Evolutionary conservation across 2,329 filamentous ascomycete species (phyloP).

Genomic region (Xylariaceae sp.): DNA sequence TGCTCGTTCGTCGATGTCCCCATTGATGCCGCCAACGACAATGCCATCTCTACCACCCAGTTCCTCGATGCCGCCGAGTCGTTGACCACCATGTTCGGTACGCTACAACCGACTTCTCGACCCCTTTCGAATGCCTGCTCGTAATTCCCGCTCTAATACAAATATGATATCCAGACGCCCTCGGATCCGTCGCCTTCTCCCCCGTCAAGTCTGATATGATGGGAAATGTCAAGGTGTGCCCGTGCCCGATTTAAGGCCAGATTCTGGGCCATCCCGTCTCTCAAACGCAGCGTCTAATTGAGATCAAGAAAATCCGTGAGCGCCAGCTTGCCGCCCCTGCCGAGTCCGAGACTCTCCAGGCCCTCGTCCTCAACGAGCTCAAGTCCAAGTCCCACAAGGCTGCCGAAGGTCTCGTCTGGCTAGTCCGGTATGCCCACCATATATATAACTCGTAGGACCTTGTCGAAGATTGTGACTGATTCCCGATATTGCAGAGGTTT

Average conservation of each 20-base stretch:
- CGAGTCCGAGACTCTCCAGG: conserved; percentile 79
- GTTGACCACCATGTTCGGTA: conserved; percentile 81
- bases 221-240: conserved; percentile 78
- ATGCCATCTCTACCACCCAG: conserved; percentile 74
- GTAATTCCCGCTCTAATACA: conserved; percentile 4
- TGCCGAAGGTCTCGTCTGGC: conserved; percentile 86
- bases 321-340: conserved; percentile 71
- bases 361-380: conserved; percentile 79
- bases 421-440: conserved; percentile 61
- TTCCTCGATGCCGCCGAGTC: conserved; percentile 91
- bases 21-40: conserved; percentile 64
- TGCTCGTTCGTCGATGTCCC: conserved; percentile 80
- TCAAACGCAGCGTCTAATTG: conserved; percentile 17
- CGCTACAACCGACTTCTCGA: conserved; percentile 17
- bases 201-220: conserved; percentile 88
- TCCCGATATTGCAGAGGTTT: conserved; percentile 58
- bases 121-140: background rate
- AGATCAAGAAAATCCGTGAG: conserved; percentile 74
- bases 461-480: background rate
- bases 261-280: background rate
- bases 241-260: conserved; percentile 18
- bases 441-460: background rate
- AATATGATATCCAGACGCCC: conserved; percentile 43
- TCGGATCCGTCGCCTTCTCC: conserved; percentile 71
- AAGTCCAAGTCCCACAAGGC: conserved; percentile 84